Evolutionary conservation across 768 basidiomycete genomes (phyloP).

Genomic region (Podaxis rugospora): DNA sequence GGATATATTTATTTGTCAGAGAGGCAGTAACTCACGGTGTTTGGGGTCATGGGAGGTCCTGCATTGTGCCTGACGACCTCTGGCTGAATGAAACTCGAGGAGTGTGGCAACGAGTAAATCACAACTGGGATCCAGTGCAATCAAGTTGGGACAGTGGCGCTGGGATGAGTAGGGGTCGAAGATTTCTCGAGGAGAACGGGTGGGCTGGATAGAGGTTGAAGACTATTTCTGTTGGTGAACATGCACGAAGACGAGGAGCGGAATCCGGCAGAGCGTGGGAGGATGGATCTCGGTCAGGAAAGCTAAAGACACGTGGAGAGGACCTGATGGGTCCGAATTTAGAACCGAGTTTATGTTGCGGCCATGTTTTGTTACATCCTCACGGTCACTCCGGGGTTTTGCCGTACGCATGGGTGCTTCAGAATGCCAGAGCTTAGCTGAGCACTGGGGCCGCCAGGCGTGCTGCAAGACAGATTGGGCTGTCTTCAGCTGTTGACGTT

Average conservation of each 20-base stretch:
- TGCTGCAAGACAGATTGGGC: slow-evolving; percentile 5
- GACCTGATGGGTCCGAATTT: slow-evolving; percentile 1
- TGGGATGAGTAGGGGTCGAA: background rate
- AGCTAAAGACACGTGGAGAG: slow-evolving; percentile 9
- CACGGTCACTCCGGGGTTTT: slow-evolving; percentile 13
- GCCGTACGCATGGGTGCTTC: slow-evolving; percentile 7
- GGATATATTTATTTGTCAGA: background rate
- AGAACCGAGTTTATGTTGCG: slow-evolving; percentile 9
- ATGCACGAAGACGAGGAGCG: background rate
- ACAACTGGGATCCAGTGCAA: background rate
- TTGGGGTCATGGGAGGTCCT: slow-evolving; percentile 1
- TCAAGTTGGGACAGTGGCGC: no score
- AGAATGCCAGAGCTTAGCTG: slow-evolving; percentile 11
- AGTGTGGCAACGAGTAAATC: background rate
- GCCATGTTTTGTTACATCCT: slow-evolving; percentile 11
- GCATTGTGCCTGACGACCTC: slow-evolving; percentile 5
- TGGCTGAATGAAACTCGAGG: background rate
- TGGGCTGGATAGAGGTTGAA: background rate
- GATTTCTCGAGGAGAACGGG: background rate
- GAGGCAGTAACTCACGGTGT: background rate
- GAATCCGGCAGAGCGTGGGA: background rate
- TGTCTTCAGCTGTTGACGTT: slow-evolving; percentile 1
- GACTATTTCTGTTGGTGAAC: background rate
- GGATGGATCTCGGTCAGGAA: slow-evolving; percentile 4
- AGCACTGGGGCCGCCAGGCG: slow-evolving; percentile 9